phyloP scores from a whole-genome alignment of 1,139 yeast genomes.

The Waltiozyma sp. region DNA sequence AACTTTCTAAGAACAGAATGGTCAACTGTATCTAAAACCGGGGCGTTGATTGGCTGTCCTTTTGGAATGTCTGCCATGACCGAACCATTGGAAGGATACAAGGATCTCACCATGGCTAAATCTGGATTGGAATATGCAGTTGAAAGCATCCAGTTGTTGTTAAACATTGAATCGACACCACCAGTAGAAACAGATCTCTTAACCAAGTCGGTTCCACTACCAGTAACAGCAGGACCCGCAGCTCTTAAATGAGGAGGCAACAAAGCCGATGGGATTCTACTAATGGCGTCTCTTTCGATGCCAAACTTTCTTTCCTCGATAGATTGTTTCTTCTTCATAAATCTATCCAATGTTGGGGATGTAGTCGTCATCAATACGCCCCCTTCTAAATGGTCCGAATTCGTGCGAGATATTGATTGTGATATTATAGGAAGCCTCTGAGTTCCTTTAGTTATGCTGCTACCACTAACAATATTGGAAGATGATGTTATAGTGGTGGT shows the following conservation, averaged over 20 bases:
- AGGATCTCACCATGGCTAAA: neutral
- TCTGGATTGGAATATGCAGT: neutral
- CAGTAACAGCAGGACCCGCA: slow-evolving; percentile 5
- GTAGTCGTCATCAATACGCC: no score
- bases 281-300: slow-evolving; percentile 16
- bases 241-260: slow-evolving; percentile 18
- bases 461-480: neutral
- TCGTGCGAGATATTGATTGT: slow-evolving; percentile 13
- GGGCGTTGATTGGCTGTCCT: neutral
- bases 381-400: slow-evolving; percentile 4
- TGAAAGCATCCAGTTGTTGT: no score
- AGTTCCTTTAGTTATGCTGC: neutral
- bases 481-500: slow-evolving; percentile 5
- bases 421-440: slow-evolving; percentile 15
- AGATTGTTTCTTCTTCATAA: slow-evolving; percentile 1
- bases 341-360: slow-evolving; percentile 5
- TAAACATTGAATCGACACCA: no score
- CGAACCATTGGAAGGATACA: neutral
- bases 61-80: neutral
- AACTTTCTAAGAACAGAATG: neutral
- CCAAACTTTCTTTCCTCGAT: slow-evolving; percentile 6
- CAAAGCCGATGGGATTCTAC: slow-evolving; percentile 16
- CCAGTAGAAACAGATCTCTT: neutral
- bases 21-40: neutral
- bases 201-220: no score